Conservation (phyloP, 2,329 filamentous ascomycete genomes). For the Gyromitra esculenta region DNA sequence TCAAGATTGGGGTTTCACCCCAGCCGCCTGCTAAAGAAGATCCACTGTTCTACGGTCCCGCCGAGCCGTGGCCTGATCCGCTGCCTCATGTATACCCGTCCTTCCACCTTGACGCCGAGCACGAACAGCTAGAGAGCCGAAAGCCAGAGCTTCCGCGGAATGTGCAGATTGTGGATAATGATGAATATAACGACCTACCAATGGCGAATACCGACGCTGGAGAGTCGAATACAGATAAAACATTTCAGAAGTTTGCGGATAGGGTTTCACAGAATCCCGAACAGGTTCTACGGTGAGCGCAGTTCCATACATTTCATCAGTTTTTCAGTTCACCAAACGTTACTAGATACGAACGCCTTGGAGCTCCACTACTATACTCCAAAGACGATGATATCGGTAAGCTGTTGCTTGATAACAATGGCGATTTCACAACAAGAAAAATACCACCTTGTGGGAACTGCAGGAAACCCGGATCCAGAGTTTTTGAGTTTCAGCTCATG, state of each 20-base stretch:
- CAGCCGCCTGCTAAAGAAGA: constrained; percentile 56
- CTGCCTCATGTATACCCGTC: constrained; percentile 78
- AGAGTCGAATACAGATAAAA: constrained; percentile 73
- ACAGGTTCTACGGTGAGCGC: constrained; percentile 72
- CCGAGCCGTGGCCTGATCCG: constrained; percentile 79
- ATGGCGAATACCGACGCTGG: constrained; percentile 58
- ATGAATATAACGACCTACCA: constrained; percentile 60
- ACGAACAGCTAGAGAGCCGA: constrained; percentile 71
- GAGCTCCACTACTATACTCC: constrained; percentile 80
- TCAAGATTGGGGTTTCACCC: constrained; percentile 63
- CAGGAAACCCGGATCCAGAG: constrained; percentile 68
- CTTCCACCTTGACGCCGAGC: constrained; percentile 89
- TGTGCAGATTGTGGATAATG: constrained; percentile 65
- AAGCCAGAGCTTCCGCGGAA: constrained; percentile 62
- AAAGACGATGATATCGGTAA: constrained; percentile 78
- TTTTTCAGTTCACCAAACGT: neutral
- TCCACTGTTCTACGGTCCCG: constrained; percentile 61
- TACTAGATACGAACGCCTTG: constrained; percentile 74
- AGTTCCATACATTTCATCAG: neutral
- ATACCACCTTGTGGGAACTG: constrained; percentile 83
- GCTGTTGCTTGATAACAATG: constrained; percentile 63
- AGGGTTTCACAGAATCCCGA: constrained; percentile 81
- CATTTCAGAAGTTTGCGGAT: constrained; percentile 83
- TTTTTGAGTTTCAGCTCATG: constrained; percentile 92
- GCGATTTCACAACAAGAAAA: constrained; percentile 59